Evolutionary conservation across 2,329 filamentous ascomycete genomes (phyloP).

Genomic region (Phialocephala sp.): DNA sequence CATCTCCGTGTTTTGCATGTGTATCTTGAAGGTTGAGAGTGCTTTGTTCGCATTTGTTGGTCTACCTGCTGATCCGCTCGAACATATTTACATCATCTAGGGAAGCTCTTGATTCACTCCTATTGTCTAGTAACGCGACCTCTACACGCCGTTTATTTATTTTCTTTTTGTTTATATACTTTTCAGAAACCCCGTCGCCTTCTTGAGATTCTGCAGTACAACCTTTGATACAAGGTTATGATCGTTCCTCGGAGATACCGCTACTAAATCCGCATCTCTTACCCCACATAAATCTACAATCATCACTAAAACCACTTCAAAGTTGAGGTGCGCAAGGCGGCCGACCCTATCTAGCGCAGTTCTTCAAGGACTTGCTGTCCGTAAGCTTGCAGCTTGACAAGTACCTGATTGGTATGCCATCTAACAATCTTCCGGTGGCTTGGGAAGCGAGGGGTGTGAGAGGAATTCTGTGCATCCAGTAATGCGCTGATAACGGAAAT

Average conservation of each 20-base stretch:
- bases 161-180: no score
- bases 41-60: no score
- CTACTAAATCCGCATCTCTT: not conserved
- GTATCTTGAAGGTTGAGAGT: no score
- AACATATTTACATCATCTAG: no score
- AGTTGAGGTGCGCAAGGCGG: constrained; percentile 2
- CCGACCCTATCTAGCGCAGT: not conserved
- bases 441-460: not conserved
- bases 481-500: not conserved
- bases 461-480: not conserved
- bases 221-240: not conserved
- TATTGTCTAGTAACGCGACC: no score
- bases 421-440: not conserved
- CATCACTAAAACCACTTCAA: not conserved
- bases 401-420: not conserved
- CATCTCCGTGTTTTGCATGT: no score
- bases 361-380: not conserved
- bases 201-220: not conserved
- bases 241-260: not conserved
- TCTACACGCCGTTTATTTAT: no score
- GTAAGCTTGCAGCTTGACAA: not conserved
- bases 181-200: no score
- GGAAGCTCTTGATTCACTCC: no score
- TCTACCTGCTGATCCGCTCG: no score
- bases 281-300: not conserved